Evolutionary conservation across 805 yeast species (phyloP), one percentile per base, ranked within the genome.

Genomic region (Spathaspora passalidarum): DNA sequence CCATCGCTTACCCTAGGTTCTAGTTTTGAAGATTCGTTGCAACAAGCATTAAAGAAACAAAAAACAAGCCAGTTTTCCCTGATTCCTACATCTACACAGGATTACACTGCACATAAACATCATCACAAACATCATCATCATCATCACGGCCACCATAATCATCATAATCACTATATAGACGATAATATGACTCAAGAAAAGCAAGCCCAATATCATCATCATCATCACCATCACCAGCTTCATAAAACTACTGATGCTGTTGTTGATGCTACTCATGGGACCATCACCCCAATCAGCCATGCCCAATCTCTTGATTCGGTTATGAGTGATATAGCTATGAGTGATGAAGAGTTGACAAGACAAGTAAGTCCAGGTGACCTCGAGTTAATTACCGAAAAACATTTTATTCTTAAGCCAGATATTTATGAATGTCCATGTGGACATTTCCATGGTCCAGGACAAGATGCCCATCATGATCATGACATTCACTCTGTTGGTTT

Each of bases 371-470:
- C 34, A 10, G 34, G 34, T n/a, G 34, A 29, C 14, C 34, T 29
- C 14, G 34, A 29, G 14, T 29, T 29, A 29, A 38, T 44, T 14
- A 44, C 47, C 5, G 47, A 44, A 20, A 32, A 42, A n/a, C 32
- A 42, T 16, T 42, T 38, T 9, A 13, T 13, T 1, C 32, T 17
- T 20, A 19, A 36, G n/a, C 38, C 38, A 13, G 38, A 18, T 20
- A 8, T 21, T 17, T 41, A 11, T 23, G 54, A 48, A 22, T 62
- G 67, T 49, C 63, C 63, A 3, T 62, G 67, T 53, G 66, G 67
- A 3, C 49, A 47, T 44, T 47, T 62, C n/a, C 67, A 62, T 46
- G 66, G 65, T 8, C 61, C 64, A 5, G 60, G 56, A 11, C 59
- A 57, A 45, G 65, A 62, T 6, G 41, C 47, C 18, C 60, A 61